Conservation (phyloP, 2,329 filamentous ascomycete genomes). For the Achaetomium macrosporum region DNA sequence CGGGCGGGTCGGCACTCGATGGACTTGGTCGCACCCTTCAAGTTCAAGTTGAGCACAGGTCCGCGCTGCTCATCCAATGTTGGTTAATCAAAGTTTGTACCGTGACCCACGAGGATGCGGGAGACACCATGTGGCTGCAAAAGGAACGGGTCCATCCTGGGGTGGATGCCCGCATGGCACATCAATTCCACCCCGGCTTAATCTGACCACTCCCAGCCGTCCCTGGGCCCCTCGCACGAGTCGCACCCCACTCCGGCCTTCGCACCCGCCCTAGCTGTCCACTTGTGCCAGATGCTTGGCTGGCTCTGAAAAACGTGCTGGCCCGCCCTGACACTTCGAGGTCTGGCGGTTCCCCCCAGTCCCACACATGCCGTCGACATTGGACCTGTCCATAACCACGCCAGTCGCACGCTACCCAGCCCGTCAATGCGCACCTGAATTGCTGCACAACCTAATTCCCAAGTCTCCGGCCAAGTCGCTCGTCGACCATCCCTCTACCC, state of each 20-base stretch:
- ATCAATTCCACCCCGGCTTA: slow-evolving; percentile 3
- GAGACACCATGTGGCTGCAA: slow-evolving; percentile 11
- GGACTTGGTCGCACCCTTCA: slow-evolving; percentile 1
- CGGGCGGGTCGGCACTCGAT: background rate
- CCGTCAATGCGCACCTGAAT: background rate
- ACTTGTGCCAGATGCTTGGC: slow-evolving; percentile 22
- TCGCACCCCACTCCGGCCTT: slow-evolving; percentile 11
- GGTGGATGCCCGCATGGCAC: slow-evolving; percentile 6
- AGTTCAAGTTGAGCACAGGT: background rate
- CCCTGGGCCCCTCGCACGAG: background rate
- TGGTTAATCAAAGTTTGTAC: no score
- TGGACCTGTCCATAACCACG: slow-evolving; percentile 11
- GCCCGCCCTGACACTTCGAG: slow-evolving; percentile 21
- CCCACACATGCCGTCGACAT: slow-evolving; percentile 14
- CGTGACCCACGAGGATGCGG: slow-evolving; percentile 1
- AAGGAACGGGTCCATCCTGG: slow-evolving; percentile 10
- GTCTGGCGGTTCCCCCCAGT: slow-evolving; percentile 15
- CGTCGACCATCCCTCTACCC: background rate
- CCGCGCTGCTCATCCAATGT: no score
- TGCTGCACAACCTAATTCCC: background rate
- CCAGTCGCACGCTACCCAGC: background rate
- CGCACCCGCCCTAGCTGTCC: slow-evolving; percentile 12
- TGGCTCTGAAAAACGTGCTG: slow-evolving; percentile 27
- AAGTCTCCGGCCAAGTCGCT: background rate
- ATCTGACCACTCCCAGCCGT: background rate